Evolutionary conservation across 306 rosid species (phyloP).

Genomic region (Neltuma alba): DNA sequence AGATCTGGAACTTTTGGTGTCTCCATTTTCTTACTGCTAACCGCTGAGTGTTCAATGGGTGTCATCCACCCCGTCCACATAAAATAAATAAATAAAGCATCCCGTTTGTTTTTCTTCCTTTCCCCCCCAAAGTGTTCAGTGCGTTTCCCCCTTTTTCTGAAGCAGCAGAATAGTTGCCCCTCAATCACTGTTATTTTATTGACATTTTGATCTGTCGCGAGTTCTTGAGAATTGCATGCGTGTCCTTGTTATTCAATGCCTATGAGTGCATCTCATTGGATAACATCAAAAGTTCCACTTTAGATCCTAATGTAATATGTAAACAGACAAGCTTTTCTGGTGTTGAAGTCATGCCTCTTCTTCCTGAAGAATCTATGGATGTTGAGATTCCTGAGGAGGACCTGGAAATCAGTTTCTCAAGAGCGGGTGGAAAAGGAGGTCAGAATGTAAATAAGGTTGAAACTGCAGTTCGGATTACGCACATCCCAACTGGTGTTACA

Average conservation of each 20-base stretch:
- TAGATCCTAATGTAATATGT: slow-evolving; percentile 23
- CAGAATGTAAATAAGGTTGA: slow-evolving; percentile 98
- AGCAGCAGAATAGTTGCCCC: not conserved
- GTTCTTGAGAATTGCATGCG: not conserved
- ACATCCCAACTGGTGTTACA: slow-evolving; percentile 95
- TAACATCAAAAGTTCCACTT: not conserved
- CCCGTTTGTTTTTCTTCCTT: not conserved
- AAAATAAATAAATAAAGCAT: too few species aligned
- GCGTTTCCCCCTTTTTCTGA: not conserved
- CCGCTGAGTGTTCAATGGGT: not conserved
- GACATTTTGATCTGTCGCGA: not conserved
- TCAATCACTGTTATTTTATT: not conserved
- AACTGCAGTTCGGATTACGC: slow-evolving; percentile 97
- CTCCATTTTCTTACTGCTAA: not conserved
- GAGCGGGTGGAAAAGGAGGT: slow-evolving; percentile 99
- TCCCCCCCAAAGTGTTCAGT: not conserved
- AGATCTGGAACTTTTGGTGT: not conserved
- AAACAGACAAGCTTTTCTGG: slow-evolving; percentile 96
- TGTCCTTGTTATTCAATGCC: too few species aligned
- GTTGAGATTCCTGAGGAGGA: slow-evolving; percentile 97
- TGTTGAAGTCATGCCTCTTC: slow-evolving; percentile 95
- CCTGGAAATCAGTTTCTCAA: slow-evolving; percentile 80
- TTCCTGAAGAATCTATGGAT: slow-evolving; percentile 81
- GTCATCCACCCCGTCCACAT: too few species aligned
- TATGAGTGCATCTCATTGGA: slow-evolving; percentile 4